Evolutionary conservation across 2,329 filamentous ascomycete genomes (phyloP).

Genomic region (Ophiostoma sp.): DNA sequence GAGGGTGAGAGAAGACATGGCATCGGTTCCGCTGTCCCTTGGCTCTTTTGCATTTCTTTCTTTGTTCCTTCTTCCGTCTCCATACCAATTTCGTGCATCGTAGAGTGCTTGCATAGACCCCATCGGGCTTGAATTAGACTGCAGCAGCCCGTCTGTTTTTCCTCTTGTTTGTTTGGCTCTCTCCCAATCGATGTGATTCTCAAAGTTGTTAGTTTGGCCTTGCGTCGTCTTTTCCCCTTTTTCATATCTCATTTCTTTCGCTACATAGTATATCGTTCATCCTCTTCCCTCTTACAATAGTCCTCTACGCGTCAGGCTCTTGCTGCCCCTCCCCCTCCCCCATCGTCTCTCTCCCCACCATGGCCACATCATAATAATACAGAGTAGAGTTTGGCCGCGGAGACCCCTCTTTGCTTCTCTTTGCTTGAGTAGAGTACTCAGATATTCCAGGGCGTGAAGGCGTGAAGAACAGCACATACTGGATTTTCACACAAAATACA

Average conservation of each 20-base stretch:
- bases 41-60: not conserved
- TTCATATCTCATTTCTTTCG: not conserved
- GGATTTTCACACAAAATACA: not conserved
- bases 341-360: not conserved
- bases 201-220: not conserved
- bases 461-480: not conserved
- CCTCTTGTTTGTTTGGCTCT: not conserved
- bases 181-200: slow-evolving; percentile 3
- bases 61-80: not conserved
- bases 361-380: not conserved
- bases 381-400: too few relatives aligned
- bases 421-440: too few relatives aligned
- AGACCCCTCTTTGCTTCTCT: too few relatives aligned
- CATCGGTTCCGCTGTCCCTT: too few relatives aligned
- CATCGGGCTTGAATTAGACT: not conserved
- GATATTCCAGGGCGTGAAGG: too few relatives aligned
- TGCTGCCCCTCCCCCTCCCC: not conserved
- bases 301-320: not conserved
- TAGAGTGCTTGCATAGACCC: slow-evolving; percentile 10
- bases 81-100: not conserved
- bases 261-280: not conserved
- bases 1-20: not conserved
- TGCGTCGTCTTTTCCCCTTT: not conserved
- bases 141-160: slow-evolving; percentile 11
- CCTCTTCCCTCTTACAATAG: not conserved